Percentiles rank a stretch among this genome's conserved stretches.
Evolutionary conservation across 2,329 filamentous ascomycete genomes (phyloP).

Genomic region (Calonectria honghensis): DNA sequence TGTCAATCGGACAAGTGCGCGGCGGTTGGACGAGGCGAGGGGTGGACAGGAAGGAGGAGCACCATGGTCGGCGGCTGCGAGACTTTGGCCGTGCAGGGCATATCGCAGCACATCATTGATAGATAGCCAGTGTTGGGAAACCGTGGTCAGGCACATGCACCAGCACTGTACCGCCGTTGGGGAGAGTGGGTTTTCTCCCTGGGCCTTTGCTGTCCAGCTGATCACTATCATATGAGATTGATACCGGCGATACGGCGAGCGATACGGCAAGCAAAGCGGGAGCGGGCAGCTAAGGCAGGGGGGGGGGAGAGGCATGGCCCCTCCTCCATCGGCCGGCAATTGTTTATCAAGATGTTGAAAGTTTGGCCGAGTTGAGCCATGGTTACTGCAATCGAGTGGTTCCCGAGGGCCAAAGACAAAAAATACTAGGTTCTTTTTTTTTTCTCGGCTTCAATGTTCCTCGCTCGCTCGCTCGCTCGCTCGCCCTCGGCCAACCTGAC

Average conservation of each 20-base stretch:
- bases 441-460: too few species aligned
- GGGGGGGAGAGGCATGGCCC: background rate
- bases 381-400: slow-evolving; percentile 4
- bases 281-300: slow-evolving; percentile 27
- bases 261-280: slow-evolving; percentile 10
- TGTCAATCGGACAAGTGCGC: slow-evolving; percentile 2
- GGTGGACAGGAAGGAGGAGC: background rate
- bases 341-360: slow-evolving; percentile 5
- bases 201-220: slow-evolving; percentile 38
- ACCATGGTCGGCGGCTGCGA: slow-evolving; percentile 26
- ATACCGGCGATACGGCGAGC: slow-evolving; percentile 43
- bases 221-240: slow-evolving; percentile 55
- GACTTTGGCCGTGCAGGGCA: slow-evolving; percentile 37
- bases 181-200: slow-evolving; percentile 10
- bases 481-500: slow-evolving; percentile 27
- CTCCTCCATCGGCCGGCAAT: slow-evolving; percentile 16
- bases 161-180: background rate
- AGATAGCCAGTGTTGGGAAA: slow-evolving; percentile 24
- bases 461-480: background rate
- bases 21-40: background rate
- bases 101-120: slow-evolving; percentile 3
- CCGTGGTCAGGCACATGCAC: slow-evolving; percentile 17
- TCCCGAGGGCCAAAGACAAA: background rate
- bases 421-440: background rate
- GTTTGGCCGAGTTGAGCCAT: slow-evolving; percentile 3